Conservation (phyloP, 345 rosid species). For the Firmiana major region DNA sequence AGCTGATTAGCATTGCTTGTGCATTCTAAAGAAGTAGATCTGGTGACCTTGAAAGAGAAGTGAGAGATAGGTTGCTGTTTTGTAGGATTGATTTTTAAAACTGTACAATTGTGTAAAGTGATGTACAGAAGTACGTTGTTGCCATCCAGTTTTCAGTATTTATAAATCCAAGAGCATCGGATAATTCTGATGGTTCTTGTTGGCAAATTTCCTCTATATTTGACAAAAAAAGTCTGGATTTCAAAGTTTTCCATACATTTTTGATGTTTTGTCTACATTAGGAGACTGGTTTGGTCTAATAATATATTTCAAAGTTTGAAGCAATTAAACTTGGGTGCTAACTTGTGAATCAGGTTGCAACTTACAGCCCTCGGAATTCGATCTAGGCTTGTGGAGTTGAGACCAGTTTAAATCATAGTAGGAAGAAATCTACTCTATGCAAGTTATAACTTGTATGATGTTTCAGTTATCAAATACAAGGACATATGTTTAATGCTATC, state of each 20-base stretch:
- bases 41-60: constrained; percentile 7
- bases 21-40: constrained; percentile 7
- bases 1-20: constrained; percentile 12
- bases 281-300: background rate
- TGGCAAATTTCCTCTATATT: background rate
- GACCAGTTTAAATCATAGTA: background rate
- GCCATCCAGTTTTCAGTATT: background rate
- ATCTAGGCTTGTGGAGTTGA: background rate
- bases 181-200: background rate
- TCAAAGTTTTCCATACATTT: background rate
- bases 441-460: background rate
- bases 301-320: background rate
- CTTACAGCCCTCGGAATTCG: background rate
- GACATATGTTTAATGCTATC: background rate
- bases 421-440: background rate
- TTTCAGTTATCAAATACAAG: background rate
- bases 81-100: constrained; percentile 17
- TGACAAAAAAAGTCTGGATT: background rate
- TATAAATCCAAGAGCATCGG: constrained; percentile 4
- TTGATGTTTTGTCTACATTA: background rate
- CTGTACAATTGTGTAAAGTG: constrained; percentile 21
- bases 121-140: constrained; percentile 19
- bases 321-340: background rate
- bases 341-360: background rate
- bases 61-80: background rate